Base-by-base conservation (phyloP, 1,284 basidiomycete genomes). In the Ustilago lituana region DNA sequence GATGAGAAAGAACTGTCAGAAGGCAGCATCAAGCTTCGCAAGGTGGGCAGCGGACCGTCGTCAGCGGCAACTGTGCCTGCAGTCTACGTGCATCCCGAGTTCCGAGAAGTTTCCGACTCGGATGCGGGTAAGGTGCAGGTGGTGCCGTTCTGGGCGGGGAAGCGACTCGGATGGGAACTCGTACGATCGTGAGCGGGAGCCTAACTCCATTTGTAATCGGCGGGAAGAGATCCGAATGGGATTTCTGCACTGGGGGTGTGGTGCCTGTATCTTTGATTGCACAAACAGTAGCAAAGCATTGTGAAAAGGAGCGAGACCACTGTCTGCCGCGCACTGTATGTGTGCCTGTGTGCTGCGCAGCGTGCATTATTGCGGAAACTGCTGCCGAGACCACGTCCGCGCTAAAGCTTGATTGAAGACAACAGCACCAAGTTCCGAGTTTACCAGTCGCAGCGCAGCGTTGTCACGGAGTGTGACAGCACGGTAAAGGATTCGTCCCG, bases 101-200 rank as follows among this genome's bases (percentile, higher is more conserved):
- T 62, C 41, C 29, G 17, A 20, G 17, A 54, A 3, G 36, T 68
- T 11, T 15, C 55, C 4, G 77, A 81, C 19, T 60, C 53, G 17
- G 69, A 74, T 24, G 49, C 50, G n/a, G 55, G 63, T 36, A 78
- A 78, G 59, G 78, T 83, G 46, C 78, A 85, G 56, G 88, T 97
- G 1, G 87, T 92, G 22, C 92, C 95, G 3, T 98, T 98, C 85
- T 93, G 91, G 91, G 89, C 91, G 3, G 95, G 94, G 20, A 91
- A 89, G 82, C 84, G 87, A 66, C 84, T 98, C 27, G 85, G 85
- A 15, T 98, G 94, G 95, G 87, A 89, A 83, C 89, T 97, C 73
- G 85, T 65, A 31, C 52, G 44, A 36, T 43, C 54, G 3, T 64
- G 22, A 54, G 27, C 6, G 7, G 12, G 7, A 29, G 27, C 27